Conservation (phyloP, 805 yeast genomes). For the Deakozyma indianensis region DNA sequence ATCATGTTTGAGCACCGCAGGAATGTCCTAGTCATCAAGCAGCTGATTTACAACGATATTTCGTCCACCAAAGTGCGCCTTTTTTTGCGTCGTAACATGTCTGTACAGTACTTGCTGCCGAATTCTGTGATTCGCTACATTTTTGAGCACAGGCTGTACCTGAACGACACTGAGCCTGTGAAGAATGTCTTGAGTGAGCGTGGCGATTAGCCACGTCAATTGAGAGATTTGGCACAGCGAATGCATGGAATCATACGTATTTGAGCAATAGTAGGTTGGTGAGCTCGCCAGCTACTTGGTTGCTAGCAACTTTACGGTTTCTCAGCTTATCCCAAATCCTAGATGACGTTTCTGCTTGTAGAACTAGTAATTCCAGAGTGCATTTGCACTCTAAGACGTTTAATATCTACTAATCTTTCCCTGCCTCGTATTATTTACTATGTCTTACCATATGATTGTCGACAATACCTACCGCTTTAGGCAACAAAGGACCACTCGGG, state of each 20-base stretch:
- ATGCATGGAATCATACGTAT: neutral
- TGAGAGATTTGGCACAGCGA: neutral
- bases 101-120: slow-evolving; percentile 87
- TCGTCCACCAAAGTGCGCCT: slow-evolving; percentile 88
- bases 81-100: slow-evolving; percentile 89
- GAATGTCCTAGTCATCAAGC: slow-evolving; percentile 88
- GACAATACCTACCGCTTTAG: no score
- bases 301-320: no score
- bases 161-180: slow-evolving; percentile 83
- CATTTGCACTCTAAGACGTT: no score
- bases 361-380: no score
- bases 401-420: no score
- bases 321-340: no score
- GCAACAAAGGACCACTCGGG: no score
- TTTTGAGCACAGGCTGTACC: slow-evolving; percentile 78
- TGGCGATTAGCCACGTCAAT: slow-evolving; percentile 13
- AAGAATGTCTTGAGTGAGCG: slow-evolving; percentile 48
- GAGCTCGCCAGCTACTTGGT: neutral
- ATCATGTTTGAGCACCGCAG: slow-evolving; percentile 93
- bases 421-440: no score
- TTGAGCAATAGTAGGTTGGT: neutral
- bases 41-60: slow-evolving; percentile 90
- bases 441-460: no score
- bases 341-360: no score
- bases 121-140: slow-evolving; percentile 90